Base-by-base conservation (phyloP, 345 rosid genomes). In the Eucalyptus guilfoylei region DNA sequence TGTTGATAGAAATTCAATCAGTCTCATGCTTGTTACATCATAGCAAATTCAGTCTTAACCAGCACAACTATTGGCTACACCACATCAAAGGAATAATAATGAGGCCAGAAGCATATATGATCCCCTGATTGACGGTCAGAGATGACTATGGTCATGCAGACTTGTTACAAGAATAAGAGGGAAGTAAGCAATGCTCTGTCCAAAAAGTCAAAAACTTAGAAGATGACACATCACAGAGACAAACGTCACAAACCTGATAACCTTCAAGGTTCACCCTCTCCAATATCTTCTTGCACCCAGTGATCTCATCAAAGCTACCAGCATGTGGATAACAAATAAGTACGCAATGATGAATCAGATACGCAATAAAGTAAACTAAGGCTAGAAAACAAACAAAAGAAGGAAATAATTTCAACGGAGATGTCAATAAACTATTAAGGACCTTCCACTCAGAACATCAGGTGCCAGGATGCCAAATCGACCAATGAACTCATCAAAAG, bases 181-280 rank as follows among this genome's bases (percentile, higher is more conserved):
- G 5, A 37, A 76, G 28, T 76, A 21, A 76, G 83, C 83, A 76
- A 40, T 76, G 47, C 83, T 28, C 83, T 76, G 28, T 40, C 83
- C 45, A 76, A 76, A 76, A 76, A 37, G 83, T 76, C 14, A 40
- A 72, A 72, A 40, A 21, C 83, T 58, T 37, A 19, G 28, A 87
- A 80, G 23, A 87, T 30, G 48, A 32, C 52, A 49, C 44, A 86
- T 67, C 58, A 52, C 86, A 14, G 52, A 81, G 49, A 76, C 83
- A 76, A 40, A 76, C 8, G 88, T 86, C 54, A 88, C 60, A 23
- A 88, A 96, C 99, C 99, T 97, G 99, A 92, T 93, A 95, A 80
- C 99, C 99, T 91, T 91, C 86, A 87, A 98, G 97, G 86, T 95
- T 93, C 88, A 92, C 96, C 91, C 93, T 96, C 92, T 93, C 98